Base-by-base conservation (phyloP, 176 grass and related monocot genomes). In the Raddia distichophylla region DNA sequence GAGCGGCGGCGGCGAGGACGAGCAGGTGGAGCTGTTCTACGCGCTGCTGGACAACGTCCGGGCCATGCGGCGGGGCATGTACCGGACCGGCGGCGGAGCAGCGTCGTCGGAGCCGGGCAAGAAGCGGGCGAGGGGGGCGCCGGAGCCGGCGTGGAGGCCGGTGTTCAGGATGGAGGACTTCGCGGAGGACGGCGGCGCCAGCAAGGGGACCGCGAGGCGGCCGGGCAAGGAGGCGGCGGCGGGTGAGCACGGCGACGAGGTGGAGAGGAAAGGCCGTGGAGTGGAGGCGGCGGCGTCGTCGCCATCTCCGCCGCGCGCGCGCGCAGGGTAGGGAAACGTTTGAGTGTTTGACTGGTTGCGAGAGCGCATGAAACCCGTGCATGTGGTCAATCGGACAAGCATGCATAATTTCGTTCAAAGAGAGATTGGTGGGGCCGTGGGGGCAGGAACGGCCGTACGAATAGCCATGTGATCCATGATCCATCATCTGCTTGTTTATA, bases 11-110 rank as follows among this genome's bases (percentile, higher is more conserved):
- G 56, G 35, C 6, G 87, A 88, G 18, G 80, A 81, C 64, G 77
- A 85, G 77, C 71, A 85, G 77, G 64, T 89, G 57, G 77, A 85
- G 82, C 40, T 42, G 77, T 89, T 89, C 87, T 89, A 81, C 82
- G 71, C 82, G 71, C 77, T 89, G 63, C 47, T 89, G 13, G 77
- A 70, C 10, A 89, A 85, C 82, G 76, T 89, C 64, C 76, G 71
- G 14, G 82, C 82, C 1, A 18, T 81, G 57, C 49, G 82, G 27
- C 49, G 82, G 27, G 27, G n/a, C 71, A 20, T 81, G 27, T 77
- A 58, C 82, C 5, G 15, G 10, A 7, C 37, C 34, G 58, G 8
- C 3, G 19, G 8, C 15, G 60, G 4, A 40, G 46, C 9, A 46
- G 3, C 18, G 40, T 27, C 27, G 42, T 2, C 6, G 12, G 5